Evolutionary conservation across 257 asterid genomes (phyloP).

Genomic region (Solanum lignicaule): DNA sequence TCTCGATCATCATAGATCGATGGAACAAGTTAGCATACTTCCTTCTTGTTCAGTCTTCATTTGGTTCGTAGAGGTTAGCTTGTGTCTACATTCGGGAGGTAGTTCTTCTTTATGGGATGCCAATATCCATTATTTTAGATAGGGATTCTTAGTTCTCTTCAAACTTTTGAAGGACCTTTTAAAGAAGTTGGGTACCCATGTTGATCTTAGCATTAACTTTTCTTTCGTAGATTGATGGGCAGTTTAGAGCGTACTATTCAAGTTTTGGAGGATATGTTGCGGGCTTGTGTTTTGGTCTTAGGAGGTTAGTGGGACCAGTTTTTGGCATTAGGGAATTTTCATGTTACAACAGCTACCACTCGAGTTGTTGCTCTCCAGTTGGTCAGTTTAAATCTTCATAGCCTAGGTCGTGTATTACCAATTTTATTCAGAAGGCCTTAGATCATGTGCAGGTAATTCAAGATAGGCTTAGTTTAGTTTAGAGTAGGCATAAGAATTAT

Average conservation of each 20-base stretch:
- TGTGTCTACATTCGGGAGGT: neutral
- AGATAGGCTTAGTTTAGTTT: neutral
- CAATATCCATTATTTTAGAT: neutral
- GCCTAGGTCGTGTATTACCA: neutral
- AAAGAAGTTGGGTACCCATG: neutral
- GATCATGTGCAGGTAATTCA: neutral
- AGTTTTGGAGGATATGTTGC: too few species aligned
- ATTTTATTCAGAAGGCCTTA: neutral
- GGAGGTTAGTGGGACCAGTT: neutral
- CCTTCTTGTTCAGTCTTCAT: too few species aligned
- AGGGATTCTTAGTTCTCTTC: neutral
- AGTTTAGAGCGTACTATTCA: neutral
- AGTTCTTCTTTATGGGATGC: neutral
- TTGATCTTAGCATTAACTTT: neutral
- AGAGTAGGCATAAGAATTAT: neutral
- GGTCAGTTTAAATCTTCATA: neutral
- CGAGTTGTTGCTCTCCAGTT: neutral
- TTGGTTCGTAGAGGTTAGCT: neutral
- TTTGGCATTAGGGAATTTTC: neutral
- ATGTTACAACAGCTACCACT: neutral
- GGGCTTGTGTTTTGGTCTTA: neutral
- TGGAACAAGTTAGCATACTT: neutral
- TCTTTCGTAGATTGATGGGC: too few species aligned
- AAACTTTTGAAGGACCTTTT: too few species aligned
- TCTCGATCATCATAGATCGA: too few species aligned